phyloP scores from a whole-genome alignment of 129 eudicot species.

The carrot (Daucus carota) region DH1_v3.0 NC_030383.2:5214001-5214500 shows the following conservation, averaged over 20 bases:
- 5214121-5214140: slow-evolving; percentile 4
- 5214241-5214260: slow-evolving; percentile 49
- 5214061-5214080: too few species aligned
- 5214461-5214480: slow-evolving; percentile 30
- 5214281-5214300: slow-evolving; percentile 45
- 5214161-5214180: slow-evolving; percentile 57
- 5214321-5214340: slow-evolving; percentile 58
- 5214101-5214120: neutral
- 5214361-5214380: slow-evolving; percentile 42
- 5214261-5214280: slow-evolving; percentile 43
- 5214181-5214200: slow-evolving; percentile 58
- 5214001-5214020: neutral
- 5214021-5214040: neutral
- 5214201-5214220: slow-evolving; percentile 53
- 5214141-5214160: slow-evolving; percentile 16
- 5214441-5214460: slow-evolving; percentile 48
- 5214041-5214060: neutral
- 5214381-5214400: slow-evolving; percentile 51
- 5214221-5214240: slow-evolving; percentile 35
- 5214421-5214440: slow-evolving; percentile 57
- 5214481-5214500: slow-evolving; percentile 32
- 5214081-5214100: neutral
- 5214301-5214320: slow-evolving; percentile 48
- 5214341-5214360: slow-evolving; percentile 39
- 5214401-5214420: slow-evolving; percentile 55